Conservation (phyloP, 345 rosid genomes). For the Corchorus olitorius region DNA sequence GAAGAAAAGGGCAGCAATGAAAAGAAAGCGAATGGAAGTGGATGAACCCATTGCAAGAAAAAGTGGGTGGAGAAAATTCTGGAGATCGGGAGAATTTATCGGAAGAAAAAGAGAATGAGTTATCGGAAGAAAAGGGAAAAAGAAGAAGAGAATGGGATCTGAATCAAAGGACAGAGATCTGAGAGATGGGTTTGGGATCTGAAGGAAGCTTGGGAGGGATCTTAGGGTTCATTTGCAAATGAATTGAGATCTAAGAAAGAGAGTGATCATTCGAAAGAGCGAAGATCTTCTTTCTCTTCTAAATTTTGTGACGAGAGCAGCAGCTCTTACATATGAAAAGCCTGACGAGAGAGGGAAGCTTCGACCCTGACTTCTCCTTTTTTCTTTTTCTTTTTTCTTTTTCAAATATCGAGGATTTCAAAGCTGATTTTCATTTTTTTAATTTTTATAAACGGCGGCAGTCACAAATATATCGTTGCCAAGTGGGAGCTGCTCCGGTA, state of each 20-base stretch:
- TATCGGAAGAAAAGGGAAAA: not conserved
- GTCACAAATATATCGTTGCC: not conserved
- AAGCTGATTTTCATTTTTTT: not conserved
- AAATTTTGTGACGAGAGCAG: not conserved
- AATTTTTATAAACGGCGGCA: not conserved
- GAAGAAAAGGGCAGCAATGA: conserved; percentile 32
- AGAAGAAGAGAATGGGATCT: conserved; percentile 4
- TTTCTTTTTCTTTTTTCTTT: not conserved
- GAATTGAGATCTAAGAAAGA: not conserved
- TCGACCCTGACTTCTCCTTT: not conserved
- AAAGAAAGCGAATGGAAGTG: conserved; percentile 31
- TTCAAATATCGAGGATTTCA: not conserved
- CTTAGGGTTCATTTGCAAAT: conserved; percentile 1
- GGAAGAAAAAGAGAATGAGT: not conserved
- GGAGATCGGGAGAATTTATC: conserved; percentile 1
- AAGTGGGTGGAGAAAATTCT: conserved; percentile 9
- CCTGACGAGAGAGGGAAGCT: not conserved
- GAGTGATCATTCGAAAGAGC: conserved; percentile 4
- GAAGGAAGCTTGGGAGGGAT: not conserved
- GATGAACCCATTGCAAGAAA: conserved; percentile 46
- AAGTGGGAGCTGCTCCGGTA: too few relatives aligned
- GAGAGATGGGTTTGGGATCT: not conserved
- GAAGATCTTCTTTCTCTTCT: not conserved
- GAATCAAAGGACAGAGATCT: conserved; percentile 8
- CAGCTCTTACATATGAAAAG: not conserved